Percentiles rank a stretch among this genome's conserved stretches.
Conservation (phyloP, 768 basidiomycete genomes). For the Boletus fagicola region DNA sequence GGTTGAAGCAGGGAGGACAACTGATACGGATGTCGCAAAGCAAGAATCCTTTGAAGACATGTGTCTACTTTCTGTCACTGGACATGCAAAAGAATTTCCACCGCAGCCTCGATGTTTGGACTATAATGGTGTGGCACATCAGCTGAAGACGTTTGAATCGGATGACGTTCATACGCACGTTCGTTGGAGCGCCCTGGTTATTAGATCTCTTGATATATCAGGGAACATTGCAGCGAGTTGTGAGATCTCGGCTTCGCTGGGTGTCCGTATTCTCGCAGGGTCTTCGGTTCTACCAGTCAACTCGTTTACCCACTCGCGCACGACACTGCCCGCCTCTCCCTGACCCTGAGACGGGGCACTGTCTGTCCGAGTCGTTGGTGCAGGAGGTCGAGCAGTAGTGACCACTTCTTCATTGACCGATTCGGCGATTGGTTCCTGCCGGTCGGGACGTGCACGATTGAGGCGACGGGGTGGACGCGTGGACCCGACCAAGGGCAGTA, state of each 20-base stretch:
- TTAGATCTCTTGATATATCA: conserved; percentile 64
- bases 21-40: background rate
- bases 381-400: conserved; percentile 53
- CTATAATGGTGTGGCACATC: conserved; percentile 37
- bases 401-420: conserved; percentile 56
- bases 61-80: conserved; percentile 10
- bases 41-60: background rate
- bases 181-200: conserved; percentile 76
- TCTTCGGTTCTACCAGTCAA: conserved; percentile 64
- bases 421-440: conserved; percentile 17
- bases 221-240: conserved; percentile 84
- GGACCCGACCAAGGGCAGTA: conserved; percentile 68
- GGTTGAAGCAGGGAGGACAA: background rate
- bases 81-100: conserved; percentile 70
- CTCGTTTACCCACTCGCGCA: conserved; percentile 80
- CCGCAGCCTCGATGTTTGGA: conserved; percentile 76
- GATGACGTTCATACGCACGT: conserved; percentile 48
- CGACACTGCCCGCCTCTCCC: conserved; percentile 41
- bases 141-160: background rate
- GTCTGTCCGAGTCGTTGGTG: conserved; percentile 25
- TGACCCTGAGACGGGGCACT: conserved; percentile 20
- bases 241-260: conserved; percentile 72
- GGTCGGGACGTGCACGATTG: conserved; percentile 73
- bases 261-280: conserved; percentile 61
- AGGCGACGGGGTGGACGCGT: conserved; percentile 61